These are phyloP conservation scores for Ceriops zippeliana DNA, from an alignment of 345 rosid genomes.

Conservation along the genomic window DNA sequence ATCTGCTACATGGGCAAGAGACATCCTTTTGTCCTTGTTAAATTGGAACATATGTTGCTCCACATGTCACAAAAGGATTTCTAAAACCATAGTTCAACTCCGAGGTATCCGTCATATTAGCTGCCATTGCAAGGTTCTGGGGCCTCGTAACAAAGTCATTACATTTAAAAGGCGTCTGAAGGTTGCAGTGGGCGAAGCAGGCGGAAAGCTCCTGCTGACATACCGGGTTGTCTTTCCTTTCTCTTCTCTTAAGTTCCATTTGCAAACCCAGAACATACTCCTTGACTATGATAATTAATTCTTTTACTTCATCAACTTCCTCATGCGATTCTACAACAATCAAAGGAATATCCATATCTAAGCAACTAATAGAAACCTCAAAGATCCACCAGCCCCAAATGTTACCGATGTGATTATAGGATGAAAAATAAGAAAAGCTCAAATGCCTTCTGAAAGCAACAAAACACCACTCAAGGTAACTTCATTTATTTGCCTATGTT, in stretches of 20 bases:
- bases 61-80: constrained; percentile 90
- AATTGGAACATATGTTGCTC: constrained; percentile 81
- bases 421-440: no score
- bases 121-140: constrained; percentile 77
- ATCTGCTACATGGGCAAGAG: constrained; percentile 76
- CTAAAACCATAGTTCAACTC: constrained; percentile 82
- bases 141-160: constrained; percentile 67
- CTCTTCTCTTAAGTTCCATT: constrained; percentile 84
- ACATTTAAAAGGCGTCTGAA: constrained; percentile 76
- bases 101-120: constrained; percentile 54
- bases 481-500: no score
- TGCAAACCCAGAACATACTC: constrained; percentile 83
- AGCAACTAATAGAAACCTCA: no score
- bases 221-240: constrained; percentile 53
- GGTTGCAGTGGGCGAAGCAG: constrained; percentile 88
- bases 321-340: constrained; percentile 89
- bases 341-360: constrained; percentile 43
- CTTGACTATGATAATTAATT: constrained; percentile 61
- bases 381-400: no score
- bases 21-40: constrained; percentile 85
- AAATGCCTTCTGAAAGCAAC: no score
- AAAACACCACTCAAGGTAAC: no score
- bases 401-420: no score
- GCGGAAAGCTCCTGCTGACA: constrained; percentile 97
- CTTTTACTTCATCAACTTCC: constrained; percentile 95